Evolutionary conservation across 495 filamentous ascomycete genomes (phyloP).

Genomic region (Podospora fimiseda): DNA sequence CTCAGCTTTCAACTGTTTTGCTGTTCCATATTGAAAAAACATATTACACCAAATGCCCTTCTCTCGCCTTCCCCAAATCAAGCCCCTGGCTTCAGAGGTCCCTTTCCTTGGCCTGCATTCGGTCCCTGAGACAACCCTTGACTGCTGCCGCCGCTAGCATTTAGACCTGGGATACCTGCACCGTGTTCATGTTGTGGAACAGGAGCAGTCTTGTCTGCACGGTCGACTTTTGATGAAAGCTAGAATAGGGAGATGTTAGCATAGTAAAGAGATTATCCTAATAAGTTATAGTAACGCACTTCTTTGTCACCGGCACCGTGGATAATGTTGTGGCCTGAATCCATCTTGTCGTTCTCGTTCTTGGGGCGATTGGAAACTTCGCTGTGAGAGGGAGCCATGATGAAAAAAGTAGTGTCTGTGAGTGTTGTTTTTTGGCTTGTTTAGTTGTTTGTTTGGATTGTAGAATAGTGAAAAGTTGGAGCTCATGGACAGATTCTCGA

Average conservation of each 20-base stretch:
- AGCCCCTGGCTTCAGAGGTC: no score
- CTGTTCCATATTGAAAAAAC: no score
- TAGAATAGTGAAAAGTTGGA: no score
- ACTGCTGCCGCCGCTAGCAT: constrained; percentile 29
- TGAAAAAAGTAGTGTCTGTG: no score
- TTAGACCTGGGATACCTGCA: constrained; percentile 20
- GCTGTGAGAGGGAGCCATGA: no score
- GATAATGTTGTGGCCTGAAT: constrained; percentile 32
- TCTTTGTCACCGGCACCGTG: constrained; percentile 29
- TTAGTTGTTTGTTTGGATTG: no score
- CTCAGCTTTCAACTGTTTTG: no score
- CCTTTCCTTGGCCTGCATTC: not conserved
- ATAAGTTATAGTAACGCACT: constrained; percentile 6
- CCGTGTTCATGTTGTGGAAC: constrained; percentile 33
- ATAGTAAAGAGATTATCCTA: not conserved
- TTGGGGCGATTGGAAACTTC: no score
- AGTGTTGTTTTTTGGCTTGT: no score
- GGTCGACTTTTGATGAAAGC: constrained; percentile 12
- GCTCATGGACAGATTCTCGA: no score
- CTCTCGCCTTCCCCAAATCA: no score
- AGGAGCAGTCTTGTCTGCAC: constrained; percentile 36
- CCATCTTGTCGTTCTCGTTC: constrained; percentile 36
- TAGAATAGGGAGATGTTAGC: not conserved
- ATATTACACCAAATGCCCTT: no score
- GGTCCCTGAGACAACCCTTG: constrained; percentile 22